Evolutionary conservation across 2,329 filamentous ascomycete genomes (phyloP), one percentile per base, ranked within the genome.

Genomic region (Neonectria coccinea): DNA sequence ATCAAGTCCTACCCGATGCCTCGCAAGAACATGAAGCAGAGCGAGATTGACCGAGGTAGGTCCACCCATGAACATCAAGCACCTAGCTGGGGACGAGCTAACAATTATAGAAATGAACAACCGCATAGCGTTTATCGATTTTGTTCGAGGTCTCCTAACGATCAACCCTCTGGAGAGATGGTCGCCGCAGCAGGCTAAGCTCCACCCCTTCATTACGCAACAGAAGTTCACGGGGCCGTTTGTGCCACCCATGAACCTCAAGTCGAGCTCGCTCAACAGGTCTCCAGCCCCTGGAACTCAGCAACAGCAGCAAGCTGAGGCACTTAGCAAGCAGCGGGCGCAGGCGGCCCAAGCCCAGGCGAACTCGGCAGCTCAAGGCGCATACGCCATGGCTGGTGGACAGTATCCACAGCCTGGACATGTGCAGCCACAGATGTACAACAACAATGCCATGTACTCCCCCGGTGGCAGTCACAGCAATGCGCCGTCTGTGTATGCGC

Each of bases 1-100:
- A 98, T 99, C 82, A 93, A 97, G 77, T 94, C 92, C 60, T 99
- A 99, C 77, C 92, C 96, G 6, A 97, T 99, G 95, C 96, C 96
- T 52, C 88, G 96, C 75, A 99, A 99, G 83, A 97, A 97, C 76
- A 99, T 99, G 96, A 99, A 99, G 83, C 94, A 92, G 78, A 92
- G 89, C 72, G 96, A 99, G 81, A 91, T 99, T 69, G 96, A 99
- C 74, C 85, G 96, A 92, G 96, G 96, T 97, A 84, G 42, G 73
- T 18, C 16, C n/a, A 16, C 9, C 11, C n/a, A 20, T 18, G n/a
- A 11, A 22, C 44, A 10, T 39, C 2, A 18, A 11, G 33, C 9
- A n/a, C 16, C 11, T 27, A 5, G 8, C 18, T 2, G 11, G 41
- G 29, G n/a, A 12, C 42, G 25, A 31, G 68, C 73, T 59, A 67